Base-by-base conservation (phyloP, 768 basidiomycete genomes). In the Leucocoprinus birnbaumii region DNA sequence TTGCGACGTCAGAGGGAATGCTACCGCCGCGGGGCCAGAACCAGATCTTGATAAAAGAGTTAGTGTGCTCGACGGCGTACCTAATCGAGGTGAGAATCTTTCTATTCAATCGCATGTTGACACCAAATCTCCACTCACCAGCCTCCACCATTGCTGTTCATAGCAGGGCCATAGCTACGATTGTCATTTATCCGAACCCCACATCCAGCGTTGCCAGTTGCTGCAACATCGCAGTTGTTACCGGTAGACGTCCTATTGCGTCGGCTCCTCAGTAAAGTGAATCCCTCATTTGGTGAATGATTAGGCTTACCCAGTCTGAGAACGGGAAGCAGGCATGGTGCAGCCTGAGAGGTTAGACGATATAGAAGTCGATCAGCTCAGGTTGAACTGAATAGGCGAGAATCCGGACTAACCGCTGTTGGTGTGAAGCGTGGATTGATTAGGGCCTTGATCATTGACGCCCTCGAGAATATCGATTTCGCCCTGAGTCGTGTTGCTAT, bases 51-150 rank as follows among this genome's bases (percentile, higher is more conserved):
- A 89, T 82, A 63, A 75, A 80, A 3, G 63, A 62, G 21, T 66
- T 58, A 0, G 84, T 85, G 34, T 85, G 76, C 63, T 87, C 84
- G 62, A 86, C 71, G 0, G 85, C 86, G 65, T 76, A 86, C 80
- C 81, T 86, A 19, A 50, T 24, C 26, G 11, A n/a, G 44, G 31
- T 42, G 5, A 22, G 48, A 19, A 6, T 37, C 40, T 25, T n/a
- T 24, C 5, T n/a, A n/a, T n/a, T 11, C 31, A 31, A 11, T 5
- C 31, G 31, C 31, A 5, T 11, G 11, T 5, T 31, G 11, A 31
- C 31, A 31, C 16, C 16, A 40, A 44, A 35, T 25, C 21, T 27
- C 16, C 34, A 63, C 74, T 37, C 65, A 85, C 82, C 80, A 86
- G 58, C 85, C 85, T 19, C 85, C 86, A 5, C 85, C 84, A 38